These are phyloP conservation scores for Dactylis glomerata DNA, from an alignment of 176 grass and related monocot genomes.

Conservation along the genomic window DNA sequence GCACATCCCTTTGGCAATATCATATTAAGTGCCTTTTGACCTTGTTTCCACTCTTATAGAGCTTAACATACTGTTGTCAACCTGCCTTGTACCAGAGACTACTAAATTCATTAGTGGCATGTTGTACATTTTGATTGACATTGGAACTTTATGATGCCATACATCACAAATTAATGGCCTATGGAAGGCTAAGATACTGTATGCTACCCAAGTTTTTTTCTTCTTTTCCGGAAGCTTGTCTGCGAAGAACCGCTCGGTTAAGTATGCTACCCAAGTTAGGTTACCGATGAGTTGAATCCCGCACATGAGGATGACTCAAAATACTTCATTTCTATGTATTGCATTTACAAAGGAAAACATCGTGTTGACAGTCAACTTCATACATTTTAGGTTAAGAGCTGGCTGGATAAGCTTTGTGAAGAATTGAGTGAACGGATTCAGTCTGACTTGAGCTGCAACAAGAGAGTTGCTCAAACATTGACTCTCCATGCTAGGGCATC, in stretches of 20 bases:
- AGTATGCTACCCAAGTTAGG: not conserved
- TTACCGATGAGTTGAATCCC: not conserved
- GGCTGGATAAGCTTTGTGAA: constrained; percentile 90
- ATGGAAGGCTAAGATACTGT: not conserved
- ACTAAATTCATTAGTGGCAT: constrained; percentile 16
- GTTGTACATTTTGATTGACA: not conserved
- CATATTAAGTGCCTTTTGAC: not conserved
- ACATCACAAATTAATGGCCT: not conserved
- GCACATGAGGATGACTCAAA: not conserved
- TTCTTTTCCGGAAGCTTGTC: not conserved
- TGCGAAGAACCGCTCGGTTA: not conserved
- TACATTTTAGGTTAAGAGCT: constrained; percentile 31
- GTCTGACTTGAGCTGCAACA: constrained; percentile 86
- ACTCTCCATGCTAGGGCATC: constrained; percentile 75
- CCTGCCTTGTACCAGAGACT: not conserved
- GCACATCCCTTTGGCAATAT: not conserved
- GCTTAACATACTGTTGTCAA: not conserved
- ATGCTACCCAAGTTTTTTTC: not conserved
- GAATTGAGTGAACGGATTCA: constrained; percentile 89
- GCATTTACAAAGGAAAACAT: not conserved
- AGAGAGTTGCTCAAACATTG: constrained; percentile 71
- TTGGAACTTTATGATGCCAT: not conserved
- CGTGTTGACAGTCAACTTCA: not conserved
- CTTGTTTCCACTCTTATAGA: constrained; percentile 9
- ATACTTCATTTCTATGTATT: not conserved